Evolutionary conservation across 805 yeast genomes (phyloP).

Genomic region (Nakazawaea ishiwadae): DNA sequence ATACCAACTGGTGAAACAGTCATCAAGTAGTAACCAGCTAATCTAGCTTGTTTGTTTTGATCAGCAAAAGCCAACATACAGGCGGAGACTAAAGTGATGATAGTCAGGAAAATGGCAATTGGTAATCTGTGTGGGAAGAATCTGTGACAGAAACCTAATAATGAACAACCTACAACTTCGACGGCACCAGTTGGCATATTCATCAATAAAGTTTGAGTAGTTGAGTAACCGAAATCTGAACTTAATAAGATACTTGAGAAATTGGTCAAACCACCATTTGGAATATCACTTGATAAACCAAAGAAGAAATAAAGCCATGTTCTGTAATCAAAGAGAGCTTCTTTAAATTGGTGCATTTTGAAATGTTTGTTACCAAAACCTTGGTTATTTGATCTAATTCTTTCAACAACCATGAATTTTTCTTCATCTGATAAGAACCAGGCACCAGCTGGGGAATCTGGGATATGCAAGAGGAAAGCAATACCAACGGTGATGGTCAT

Average conservation of each 20-base stretch:
- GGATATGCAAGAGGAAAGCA: constrained; percentile 42
- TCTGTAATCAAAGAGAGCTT: constrained; percentile 48
- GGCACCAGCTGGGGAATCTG: constrained; percentile 39
- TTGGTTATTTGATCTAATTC: constrained; percentile 54
- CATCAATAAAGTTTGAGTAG: constrained; percentile 25
- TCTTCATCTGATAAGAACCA: constrained; percentile 46
- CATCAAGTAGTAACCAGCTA: constrained; percentile 29
- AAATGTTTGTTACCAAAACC: constrained; percentile 54
- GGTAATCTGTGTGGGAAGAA: constrained; percentile 18
- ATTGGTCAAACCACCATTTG: constrained; percentile 54
- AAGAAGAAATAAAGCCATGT: constrained; percentile 46
- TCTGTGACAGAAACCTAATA: constrained; percentile 8
- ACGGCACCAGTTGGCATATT: constrained; percentile 34
- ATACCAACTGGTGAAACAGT: constrained; percentile 23
- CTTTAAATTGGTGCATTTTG: constrained; percentile 52
- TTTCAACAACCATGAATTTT: constrained; percentile 42
- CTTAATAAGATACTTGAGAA: constrained; percentile 40
- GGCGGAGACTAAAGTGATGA: constrained; percentile 16
- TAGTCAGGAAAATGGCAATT: constrained; percentile 18
- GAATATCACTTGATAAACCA: constrained; percentile 40
- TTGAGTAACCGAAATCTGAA: constrained; percentile 32
- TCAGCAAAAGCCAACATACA: constrained; percentile 24
- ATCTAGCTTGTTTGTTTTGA: constrained; percentile 20
- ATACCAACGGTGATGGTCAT: constrained; percentile 50
- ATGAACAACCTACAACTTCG: constrained; percentile 28